Conservation (phyloP, 495 filamentous ascomycete species). For the Penicillium arizonense region DNA sequence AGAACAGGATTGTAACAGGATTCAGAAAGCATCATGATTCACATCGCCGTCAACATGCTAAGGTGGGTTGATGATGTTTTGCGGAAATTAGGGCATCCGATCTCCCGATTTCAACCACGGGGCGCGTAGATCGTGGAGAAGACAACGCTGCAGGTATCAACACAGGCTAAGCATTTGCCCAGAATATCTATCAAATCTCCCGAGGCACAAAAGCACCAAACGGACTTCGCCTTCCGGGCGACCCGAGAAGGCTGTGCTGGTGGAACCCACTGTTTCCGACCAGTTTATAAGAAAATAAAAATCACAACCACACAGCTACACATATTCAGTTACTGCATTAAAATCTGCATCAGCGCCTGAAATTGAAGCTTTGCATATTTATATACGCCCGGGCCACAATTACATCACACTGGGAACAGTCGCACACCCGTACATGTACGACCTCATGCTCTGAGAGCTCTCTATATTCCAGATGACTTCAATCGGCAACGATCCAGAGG, state of each 20-base stretch:
- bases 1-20: too few species aligned
- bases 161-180: background rate
- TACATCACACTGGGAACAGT: conserved; percentile 8
- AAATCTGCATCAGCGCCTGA: too few species aligned
- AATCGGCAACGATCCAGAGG: conserved; percentile 2
- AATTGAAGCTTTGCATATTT: background rate
- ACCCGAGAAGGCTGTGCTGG: conserved; percentile 39
- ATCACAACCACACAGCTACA: background rate
- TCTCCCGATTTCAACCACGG: conserved; percentile 12
- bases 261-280: conserved; percentile 30
- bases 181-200: background rate
- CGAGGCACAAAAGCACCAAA: conserved; percentile 5
- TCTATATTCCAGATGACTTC: background rate
- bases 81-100: conserved; percentile 11
- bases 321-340: too few species aligned
- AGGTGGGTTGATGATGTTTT: background rate
- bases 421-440: conserved; percentile 2
- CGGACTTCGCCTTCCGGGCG: conserved; percentile 16
- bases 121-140: conserved; percentile 4
- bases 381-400: conserved; percentile 1
- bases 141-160: background rate
- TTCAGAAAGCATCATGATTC: too few species aligned
- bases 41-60: too few species aligned
- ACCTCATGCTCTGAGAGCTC: conserved; percentile 10
- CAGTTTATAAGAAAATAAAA: conserved; percentile 1